phyloP scores from a whole-genome alignment of 1,139 yeast genomes.

The Kluyveromyces sp. region DNA sequence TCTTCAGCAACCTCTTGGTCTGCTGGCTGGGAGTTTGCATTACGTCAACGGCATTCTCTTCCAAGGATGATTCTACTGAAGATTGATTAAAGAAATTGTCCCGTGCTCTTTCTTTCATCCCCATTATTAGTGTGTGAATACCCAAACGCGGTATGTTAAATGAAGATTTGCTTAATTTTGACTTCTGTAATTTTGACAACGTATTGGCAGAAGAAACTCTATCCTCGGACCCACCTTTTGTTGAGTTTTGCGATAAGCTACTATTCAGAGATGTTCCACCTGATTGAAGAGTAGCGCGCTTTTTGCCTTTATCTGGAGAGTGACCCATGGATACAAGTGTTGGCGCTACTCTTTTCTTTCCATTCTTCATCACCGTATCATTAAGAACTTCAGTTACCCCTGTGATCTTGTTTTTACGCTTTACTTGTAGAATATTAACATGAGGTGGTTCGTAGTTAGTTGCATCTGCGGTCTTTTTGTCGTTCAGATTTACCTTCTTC shows the following conservation, averaged over 20 bases:
- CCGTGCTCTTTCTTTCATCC: conserved; percentile 23
- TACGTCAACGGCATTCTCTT: conserved; percentile 21
- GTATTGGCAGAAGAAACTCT: background rate
- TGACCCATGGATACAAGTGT: conserved; percentile 53
- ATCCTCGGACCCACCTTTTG: background rate
- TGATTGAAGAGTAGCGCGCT: background rate
- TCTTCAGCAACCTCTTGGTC: conserved; percentile 31
- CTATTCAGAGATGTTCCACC: background rate
- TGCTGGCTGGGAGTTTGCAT: conserved; percentile 5
- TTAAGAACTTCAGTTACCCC: conserved; percentile 24
- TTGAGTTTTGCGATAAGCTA: background rate
- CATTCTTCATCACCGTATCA: conserved; percentile 36
- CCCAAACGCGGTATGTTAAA: conserved; percentile 33
- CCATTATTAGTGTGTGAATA: conserved; percentile 32
- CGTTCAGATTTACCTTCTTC: conserved; percentile 1
- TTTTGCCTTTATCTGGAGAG: conserved; percentile 16
- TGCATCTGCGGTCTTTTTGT: conserved; percentile 3
- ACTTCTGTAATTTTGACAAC: conserved; percentile 7
- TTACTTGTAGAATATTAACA: conserved; percentile 24
- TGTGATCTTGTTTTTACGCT: conserved; percentile 14
- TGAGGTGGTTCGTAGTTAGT: conserved; percentile 5
- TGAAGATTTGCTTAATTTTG: conserved; percentile 16
- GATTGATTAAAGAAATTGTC: conserved; percentile 22
- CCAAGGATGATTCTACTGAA: conserved; percentile 36
- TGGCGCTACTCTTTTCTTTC: conserved; percentile 84